Conservation (phyloP, 1,284 basidiomycete species). For the Apiotrichum siamense region DNA sequence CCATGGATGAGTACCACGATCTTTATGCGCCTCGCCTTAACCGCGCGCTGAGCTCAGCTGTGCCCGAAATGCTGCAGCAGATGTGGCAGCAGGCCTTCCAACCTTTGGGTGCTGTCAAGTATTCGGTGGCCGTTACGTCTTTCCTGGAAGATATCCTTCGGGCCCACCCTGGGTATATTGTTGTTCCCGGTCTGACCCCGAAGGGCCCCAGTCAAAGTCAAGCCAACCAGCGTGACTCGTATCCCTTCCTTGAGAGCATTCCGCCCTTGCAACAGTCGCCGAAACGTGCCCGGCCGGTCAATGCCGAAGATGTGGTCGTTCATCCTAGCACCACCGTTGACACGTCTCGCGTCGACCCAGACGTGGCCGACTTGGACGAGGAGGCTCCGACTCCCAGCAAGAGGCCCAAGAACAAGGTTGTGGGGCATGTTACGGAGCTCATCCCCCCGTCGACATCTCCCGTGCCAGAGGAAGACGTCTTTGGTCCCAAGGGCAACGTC, state of each 20-base stretch:
- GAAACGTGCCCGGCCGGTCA: not conserved
- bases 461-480: constrained; percentile 21
- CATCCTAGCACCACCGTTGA: not conserved
- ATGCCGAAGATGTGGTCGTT: not conserved
- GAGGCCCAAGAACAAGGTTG: not conserved
- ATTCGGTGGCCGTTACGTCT: constrained; percentile 26
- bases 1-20: constrained; percentile 29
- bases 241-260: constrained; percentile 6
- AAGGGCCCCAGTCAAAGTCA: constrained; percentile 25
- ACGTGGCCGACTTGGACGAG: no score
- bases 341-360: not conserved
- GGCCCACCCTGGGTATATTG: constrained; percentile 33
- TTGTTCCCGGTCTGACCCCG: no score
- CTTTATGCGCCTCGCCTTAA: constrained; percentile 36
- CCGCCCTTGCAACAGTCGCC: not conserved
- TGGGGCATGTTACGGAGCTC: constrained; percentile 2
- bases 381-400: constrained; percentile 3
- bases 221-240: no score
- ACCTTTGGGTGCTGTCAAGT: constrained; percentile 16
- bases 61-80: constrained; percentile 29
- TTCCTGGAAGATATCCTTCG: constrained; percentile 32
- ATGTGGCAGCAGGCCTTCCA: constrained; percentile 37
- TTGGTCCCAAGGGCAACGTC: constrained; percentile 23
- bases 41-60: constrained; percentile 16
- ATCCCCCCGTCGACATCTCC: constrained; percentile 9